Conservation (phyloP, 768 basidiomycete genomes). For the Mycena chlorophos region DNA sequence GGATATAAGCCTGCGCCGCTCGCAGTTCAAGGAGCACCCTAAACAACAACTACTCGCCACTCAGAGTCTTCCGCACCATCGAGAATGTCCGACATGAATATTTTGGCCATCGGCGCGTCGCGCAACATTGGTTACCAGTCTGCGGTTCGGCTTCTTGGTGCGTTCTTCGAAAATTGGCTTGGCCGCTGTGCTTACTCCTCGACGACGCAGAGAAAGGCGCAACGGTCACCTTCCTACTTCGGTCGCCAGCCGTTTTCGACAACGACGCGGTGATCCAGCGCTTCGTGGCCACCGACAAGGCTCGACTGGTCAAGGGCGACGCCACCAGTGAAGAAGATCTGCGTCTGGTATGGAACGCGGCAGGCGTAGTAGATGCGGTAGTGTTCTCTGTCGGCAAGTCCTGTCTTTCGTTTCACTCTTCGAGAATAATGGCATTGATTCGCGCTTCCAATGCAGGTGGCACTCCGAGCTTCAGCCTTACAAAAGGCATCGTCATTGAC, state of each 20-base stretch:
- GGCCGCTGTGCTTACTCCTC: background rate
- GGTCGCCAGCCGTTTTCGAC: constrained; percentile 54
- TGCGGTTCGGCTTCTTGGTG: constrained; percentile 49
- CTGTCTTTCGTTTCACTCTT: background rate
- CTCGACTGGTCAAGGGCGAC: constrained; percentile 59
- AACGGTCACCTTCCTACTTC: constrained; percentile 64
- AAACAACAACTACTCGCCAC: background rate
- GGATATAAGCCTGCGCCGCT: background rate
- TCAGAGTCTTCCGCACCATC: background rate
- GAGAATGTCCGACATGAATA: too few relatives aligned
- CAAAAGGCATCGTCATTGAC: constrained; percentile 50
- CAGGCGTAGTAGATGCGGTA: constrained; percentile 49
- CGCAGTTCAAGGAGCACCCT: background rate
- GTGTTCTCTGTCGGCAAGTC: constrained; percentile 62
- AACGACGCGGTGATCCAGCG: constrained; percentile 50
- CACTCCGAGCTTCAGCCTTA: constrained; percentile 42
- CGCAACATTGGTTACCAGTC: constrained; percentile 57
- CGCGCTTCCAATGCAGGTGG: constrained; percentile 42
- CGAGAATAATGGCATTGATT: background rate
- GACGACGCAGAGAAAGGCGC: constrained; percentile 48
- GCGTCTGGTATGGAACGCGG: constrained; percentile 50
- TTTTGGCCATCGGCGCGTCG: constrained; percentile 53
- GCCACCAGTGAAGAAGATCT: constrained; percentile 56
- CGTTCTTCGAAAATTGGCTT: constrained; percentile 12
- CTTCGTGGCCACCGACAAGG: constrained; percentile 52